phyloP scores from a whole-genome alignment of 371 early-diverging fungal genomes.

The Mucor indicus region DNA sequence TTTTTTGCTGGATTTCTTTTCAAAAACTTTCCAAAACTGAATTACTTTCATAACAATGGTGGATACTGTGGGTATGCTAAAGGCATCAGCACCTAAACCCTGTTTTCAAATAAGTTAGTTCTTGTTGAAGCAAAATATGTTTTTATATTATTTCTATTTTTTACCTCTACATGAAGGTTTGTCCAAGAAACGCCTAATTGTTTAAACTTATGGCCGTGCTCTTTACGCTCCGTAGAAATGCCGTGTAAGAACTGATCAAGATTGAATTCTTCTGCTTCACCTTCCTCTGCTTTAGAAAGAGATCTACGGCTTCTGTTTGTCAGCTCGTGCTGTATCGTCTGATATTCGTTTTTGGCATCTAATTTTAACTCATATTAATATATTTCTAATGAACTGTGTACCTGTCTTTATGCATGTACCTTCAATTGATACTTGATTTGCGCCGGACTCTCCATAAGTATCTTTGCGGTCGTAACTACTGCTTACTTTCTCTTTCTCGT shows the following conservation, averaged over 20 bases:
- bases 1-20: conserved; percentile 16
- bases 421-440: conserved; percentile 37
- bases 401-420: conserved; percentile 6
- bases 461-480: no score
- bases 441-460: conserved; percentile 32
- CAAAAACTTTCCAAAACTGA: conserved; percentile 28
- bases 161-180: conserved; percentile 38
- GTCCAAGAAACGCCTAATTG: conserved; percentile 50
- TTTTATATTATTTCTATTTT: background rate
- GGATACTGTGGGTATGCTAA: conserved; percentile 28
- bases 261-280: conserved; percentile 29
- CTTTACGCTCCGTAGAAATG: conserved; percentile 19
- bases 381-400: background rate
- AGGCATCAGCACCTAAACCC: conserved; percentile 44
- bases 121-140: no score
- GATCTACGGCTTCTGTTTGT: conserved; percentile 20
- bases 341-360: conserved; percentile 42
- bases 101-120: conserved; percentile 9
- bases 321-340: conserved; percentile 27
- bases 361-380: background rate
- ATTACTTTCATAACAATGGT: no score
- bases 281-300: conserved; percentile 16
- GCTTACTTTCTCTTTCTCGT: no score
- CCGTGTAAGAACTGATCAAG: conserved; percentile 30
- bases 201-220: conserved; percentile 24